Evolutionary conservation across 1,139 yeast species (phyloP).

Genomic region (Zhuliangozyma blackwelliae): DNA sequence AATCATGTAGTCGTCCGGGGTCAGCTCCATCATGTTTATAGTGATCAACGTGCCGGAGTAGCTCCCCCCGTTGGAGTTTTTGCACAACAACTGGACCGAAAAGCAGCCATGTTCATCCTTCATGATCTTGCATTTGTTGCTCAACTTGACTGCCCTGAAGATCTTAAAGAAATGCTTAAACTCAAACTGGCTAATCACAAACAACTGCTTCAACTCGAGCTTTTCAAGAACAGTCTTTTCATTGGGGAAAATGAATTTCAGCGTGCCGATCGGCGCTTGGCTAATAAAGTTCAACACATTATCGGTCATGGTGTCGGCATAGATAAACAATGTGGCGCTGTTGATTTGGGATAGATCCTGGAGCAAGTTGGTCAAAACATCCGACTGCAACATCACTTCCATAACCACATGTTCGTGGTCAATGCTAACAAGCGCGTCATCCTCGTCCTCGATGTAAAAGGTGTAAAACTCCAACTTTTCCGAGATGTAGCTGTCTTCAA

Average conservation of each 20-base stretch:
- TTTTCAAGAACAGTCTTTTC: constrained; percentile 59
- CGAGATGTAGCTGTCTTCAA: constrained; percentile 65
- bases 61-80: constrained; percentile 22
- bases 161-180: constrained; percentile 52
- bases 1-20: constrained; percentile 12
- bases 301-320: constrained; percentile 15
- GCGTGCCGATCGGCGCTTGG: constrained; percentile 63
- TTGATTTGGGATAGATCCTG: constrained; percentile 65
- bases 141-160: constrained; percentile 49
- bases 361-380: constrained; percentile 57
- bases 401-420: constrained; percentile 49
- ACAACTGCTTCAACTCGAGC: constrained; percentile 16
- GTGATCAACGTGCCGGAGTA: constrained; percentile 63
- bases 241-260: constrained; percentile 64
- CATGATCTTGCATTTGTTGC: constrained; percentile 56
- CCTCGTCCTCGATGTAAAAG: constrained; percentile 35
- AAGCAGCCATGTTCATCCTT: constrained; percentile 56
- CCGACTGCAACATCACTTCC: constrained; percentile 67
- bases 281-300: constrained; percentile 54
- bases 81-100: constrained; percentile 42
- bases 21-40: constrained; percentile 51
- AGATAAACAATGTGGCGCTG: constrained; percentile 57
- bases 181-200: constrained; percentile 40
- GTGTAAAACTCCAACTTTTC: constrained; percentile 73
- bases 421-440: constrained; percentile 28